Conservation (phyloP, 352 stramenopile species). For the Pythium grandisporangium region DNA sequence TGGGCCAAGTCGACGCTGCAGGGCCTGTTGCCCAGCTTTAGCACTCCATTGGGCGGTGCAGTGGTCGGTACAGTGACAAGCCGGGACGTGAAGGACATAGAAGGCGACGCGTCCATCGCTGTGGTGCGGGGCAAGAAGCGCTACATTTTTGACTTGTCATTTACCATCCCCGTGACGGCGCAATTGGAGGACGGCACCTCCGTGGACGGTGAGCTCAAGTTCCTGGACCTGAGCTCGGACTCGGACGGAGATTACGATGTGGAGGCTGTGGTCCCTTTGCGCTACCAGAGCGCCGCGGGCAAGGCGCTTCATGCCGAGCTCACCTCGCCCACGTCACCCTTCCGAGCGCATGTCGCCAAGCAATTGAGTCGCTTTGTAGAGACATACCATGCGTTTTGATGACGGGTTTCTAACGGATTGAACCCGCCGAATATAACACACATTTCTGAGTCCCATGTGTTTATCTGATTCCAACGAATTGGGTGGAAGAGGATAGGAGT, state of each 20-base stretch:
- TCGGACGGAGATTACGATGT: conserved; percentile 60
- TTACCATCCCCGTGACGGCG: conserved; percentile 39
- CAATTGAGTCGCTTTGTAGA: conserved; percentile 54
- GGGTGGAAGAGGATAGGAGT: conserved; percentile 5
- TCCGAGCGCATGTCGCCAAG: conserved; percentile 43
- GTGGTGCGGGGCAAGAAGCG: conserved; percentile 90
- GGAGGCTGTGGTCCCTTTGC: conserved; percentile 51
- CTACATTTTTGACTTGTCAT: conserved; percentile 86
- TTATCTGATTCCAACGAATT: too few relatives aligned
- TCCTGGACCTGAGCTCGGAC: conserved; percentile 79
- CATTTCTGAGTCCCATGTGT: too few relatives aligned
- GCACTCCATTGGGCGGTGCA: conserved; percentile 21
- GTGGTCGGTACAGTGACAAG: conserved; percentile 40
- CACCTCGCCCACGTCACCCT: conserved; percentile 32
- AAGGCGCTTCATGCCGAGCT: conserved; percentile 65
- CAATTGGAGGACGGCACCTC: conserved; percentile 14
- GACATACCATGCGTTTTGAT: conserved; percentile 74
- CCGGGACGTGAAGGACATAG: conserved; percentile 69
- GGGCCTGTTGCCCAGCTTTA: conserved; percentile 35
- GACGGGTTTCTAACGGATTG: conserved; percentile 1
- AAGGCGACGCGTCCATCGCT: conserved; percentile 90
- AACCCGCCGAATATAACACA: neutral
- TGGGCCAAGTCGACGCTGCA: conserved; percentile 80
- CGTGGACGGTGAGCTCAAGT: conserved; percentile 54
- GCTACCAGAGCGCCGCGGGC: conserved; percentile 57